Evolutionary conservation across 148 eudicot species (phyloP), one percentile per base, ranked within the genome.

Genomic region (Vaccinium darrowii): DNA sequence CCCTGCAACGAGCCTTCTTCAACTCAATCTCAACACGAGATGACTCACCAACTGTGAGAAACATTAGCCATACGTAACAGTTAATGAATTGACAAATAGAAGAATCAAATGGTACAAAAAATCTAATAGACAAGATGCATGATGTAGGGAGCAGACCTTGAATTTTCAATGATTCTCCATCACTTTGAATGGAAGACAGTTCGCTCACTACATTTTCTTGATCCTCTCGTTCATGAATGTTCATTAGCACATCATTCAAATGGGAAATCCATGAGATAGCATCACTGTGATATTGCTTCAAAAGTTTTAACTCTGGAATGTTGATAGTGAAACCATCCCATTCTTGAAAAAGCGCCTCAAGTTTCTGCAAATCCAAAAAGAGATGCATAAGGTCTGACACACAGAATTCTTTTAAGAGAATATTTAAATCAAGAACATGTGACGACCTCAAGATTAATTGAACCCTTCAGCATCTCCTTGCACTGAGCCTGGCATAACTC

Each of bases 1-100:
- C 92, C 91, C 99, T 92, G 92, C 99, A 95, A 88, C 86, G 83
- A 60, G 98, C 98, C 89, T 89, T 95, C 84, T 85, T 89, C 84
- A 95, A 87, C 88, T 97, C 99, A 90, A 84, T 82, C 69, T 92
- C 96, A 72, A 95, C 88, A 78, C 83, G 87, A 87, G 91, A 90
- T 78, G 92, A 39, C 91, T 95, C 95, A 73, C 86, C 91, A 86
- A 97, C 98, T 93, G 87, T 57, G 39, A 50, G 60, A 83, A 84
- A 88, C 16, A 82, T 56, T 53, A 85, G 85, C 52, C 27, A 77
- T 50, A 65, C 25, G 54, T 74, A 52, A 75, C 30, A 23, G 82
- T 27, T 27, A 57, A 56, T 43, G 60, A 63, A 67, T 15, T 11
- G 54, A 76, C 51, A 49, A 63, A 27, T 43, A 47, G 71, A 80